A percentile compares a stretch with the other conserved stretches of the same genome.
These are phyloP conservation scores for Venturiaceae sp. DNA, from an alignment of 2,329 filamentous ascomycete genomes.

Conservation along the genomic window DNA sequence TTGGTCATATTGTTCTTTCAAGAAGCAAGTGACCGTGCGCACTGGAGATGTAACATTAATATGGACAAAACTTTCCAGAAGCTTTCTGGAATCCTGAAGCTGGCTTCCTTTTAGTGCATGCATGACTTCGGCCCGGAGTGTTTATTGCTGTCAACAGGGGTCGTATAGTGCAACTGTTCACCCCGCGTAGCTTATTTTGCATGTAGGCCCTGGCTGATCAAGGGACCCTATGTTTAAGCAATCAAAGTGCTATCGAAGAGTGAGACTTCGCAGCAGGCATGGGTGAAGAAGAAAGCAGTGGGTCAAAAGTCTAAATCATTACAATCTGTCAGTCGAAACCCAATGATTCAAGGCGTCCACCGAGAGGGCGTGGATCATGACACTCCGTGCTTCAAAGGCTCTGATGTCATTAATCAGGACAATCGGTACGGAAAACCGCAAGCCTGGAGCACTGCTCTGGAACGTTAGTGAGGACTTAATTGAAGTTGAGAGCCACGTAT, in stretches of 20 bases:
- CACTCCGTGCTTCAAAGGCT: background rate
- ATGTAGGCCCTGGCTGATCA: background rate
- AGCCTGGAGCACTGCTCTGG: background rate
- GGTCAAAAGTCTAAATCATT: background rate
- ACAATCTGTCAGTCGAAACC: background rate
- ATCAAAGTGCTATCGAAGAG: no score
- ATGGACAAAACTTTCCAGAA: slow-evolving; percentile 4
- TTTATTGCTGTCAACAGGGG: background rate
- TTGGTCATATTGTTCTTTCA: background rate
- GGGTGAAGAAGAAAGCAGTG: background rate
- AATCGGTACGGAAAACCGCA: background rate
- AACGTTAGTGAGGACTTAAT: no score
- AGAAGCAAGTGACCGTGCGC: background rate
- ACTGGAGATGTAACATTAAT: slow-evolving; percentile 1
- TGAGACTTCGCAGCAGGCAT: background rate
- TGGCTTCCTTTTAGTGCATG: background rate
- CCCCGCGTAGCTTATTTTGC: background rate
- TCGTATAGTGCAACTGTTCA: background rate
- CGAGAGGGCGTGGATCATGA: background rate
- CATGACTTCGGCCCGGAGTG: background rate
- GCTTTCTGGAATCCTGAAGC: slow-evolving; percentile 7
- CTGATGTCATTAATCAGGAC: background rate
- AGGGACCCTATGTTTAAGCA: background rate
- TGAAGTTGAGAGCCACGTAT: no score
- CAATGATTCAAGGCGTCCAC: background rate